Evolutionary conservation across 1,139 yeast species (phyloP).

Genomic region (Hyphopichia fennica): DNA sequence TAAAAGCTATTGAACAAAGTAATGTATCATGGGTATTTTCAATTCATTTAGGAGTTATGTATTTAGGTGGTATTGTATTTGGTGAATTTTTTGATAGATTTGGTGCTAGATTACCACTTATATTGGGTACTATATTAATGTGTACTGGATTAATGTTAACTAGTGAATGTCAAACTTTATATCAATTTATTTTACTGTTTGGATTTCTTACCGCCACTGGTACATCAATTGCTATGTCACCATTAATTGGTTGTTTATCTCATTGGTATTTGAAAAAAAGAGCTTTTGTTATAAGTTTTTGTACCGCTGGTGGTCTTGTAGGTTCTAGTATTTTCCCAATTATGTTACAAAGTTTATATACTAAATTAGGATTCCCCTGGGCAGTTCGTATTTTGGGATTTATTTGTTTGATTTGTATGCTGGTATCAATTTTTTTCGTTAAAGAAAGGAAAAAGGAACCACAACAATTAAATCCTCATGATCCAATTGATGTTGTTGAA

Average conservation of each 20-base stretch:
- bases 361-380: slow-evolving; percentile 58
- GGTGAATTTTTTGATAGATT: slow-evolving; percentile 62
- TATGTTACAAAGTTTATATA: slow-evolving; percentile 49
- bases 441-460: slow-evolving; percentile 1
- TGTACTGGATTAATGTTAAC: slow-evolving; percentile 52
- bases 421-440: slow-evolving; percentile 34
- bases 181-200: slow-evolving; percentile 61
- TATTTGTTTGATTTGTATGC: slow-evolving; percentile 40
- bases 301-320: slow-evolving; percentile 61
- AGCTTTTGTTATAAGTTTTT: slow-evolving; percentile 57
- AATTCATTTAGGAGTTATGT: slow-evolving; percentile 53
- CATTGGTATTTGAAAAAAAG: slow-evolving; percentile 61
- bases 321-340: slow-evolving; percentile 65
- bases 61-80: slow-evolving; percentile 56
- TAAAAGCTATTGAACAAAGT: slow-evolving; percentile 39
- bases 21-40: slow-evolving; percentile 66
- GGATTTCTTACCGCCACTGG: slow-evolving; percentile 59
- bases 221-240: slow-evolving; percentile 56
- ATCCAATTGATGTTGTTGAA: no score
- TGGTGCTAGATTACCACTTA: slow-evolving; percentile 51
- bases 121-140: slow-evolving; percentile 46
- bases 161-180: slow-evolving; percentile 51
- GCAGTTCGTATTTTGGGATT: slow-evolving; percentile 59
- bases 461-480: no score
- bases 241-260: slow-evolving; percentile 57